Evolutionary conservation across 164 flowering plant genomes (phyloP).

Genomic region (Akebia trifoliata): DNA sequence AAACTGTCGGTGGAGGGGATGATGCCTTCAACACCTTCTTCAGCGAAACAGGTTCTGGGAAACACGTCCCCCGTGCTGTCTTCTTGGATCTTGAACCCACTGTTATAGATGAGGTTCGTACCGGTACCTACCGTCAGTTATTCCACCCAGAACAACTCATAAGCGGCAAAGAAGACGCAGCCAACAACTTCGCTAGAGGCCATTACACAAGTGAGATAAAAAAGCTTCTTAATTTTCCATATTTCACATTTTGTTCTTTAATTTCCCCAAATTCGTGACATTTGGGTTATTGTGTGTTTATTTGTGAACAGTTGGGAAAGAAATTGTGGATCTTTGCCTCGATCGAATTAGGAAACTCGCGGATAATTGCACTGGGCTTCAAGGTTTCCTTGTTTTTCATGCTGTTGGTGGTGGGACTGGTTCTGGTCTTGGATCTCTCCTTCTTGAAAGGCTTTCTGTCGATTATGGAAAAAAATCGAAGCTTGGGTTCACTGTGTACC

Average conservation of each 20-base stretch:
- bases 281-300: too few species aligned
- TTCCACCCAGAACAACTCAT: constrained; percentile 66
- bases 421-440: constrained; percentile 63
- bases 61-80: constrained; percentile 60
- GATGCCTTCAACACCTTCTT: constrained; percentile 74
- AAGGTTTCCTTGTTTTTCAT: constrained; percentile 66
- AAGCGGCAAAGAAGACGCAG: constrained; percentile 65
- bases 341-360: constrained; percentile 67
- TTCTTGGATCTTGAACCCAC: constrained; percentile 65
- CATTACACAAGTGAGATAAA: too few species aligned
- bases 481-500: constrained; percentile 55
- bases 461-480: constrained; percentile 51
- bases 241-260: too few species aligned
- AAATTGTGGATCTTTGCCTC: constrained; percentile 62
- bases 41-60: constrained; percentile 66
- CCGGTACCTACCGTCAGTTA: constrained; percentile 53
- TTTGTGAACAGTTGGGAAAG: constrained; percentile 50
- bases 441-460: constrained; percentile 62
- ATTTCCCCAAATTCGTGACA: too few species aligned
- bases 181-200: constrained; percentile 62
- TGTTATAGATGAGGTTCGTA: constrained; percentile 62
- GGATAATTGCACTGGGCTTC: constrained; percentile 69
- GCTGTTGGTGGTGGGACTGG: constrained; percentile 81
- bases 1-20: constrained; percentile 54
- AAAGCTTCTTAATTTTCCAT: too few species aligned